Evolutionary conservation across 2,329 filamentous ascomycete species (phyloP), one percentile per base, ranked within the genome.

Genomic region (Aspergillus calidoustus): DNA sequence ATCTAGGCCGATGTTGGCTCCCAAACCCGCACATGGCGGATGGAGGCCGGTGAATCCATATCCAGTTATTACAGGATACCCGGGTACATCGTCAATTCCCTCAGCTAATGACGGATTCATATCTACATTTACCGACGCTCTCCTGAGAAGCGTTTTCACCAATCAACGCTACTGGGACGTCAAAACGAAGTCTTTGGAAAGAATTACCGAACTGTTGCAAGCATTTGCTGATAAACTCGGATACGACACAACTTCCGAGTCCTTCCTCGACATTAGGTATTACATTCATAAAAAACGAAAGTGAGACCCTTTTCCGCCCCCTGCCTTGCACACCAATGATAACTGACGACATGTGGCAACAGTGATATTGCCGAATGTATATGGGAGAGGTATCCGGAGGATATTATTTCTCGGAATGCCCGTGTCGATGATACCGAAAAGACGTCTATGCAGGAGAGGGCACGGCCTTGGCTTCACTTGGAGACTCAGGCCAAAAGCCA

Each of bases 221-320:
- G 25, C 19, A 13, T 48, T 48, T 25, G 46, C 46, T 6, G 46
- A 48, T 48, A 48, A 48, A 48, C 19, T 48, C 5, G 46, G 46
- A 6, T 48, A 48, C 46, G 25, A 23, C 19, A 48, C 46, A 23
- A 22, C 8, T 13, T 48, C n/a, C 25, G 15, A 48, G 15, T 7
- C 46, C n/a, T 15, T 23, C 15, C 17, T 48, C 8, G 46, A 48
- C 17, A 22, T 48, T 9, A 48, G 46, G 19, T 48, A 23, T 11
- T 48, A 48, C n/a, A 48, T 48, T 48, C 46, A 23, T 48, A 48
- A 48, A 22, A n/a, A 48, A n/a, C 34, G 34, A 41, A 41, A 41
- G 25, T 22, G 3, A 48, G 46, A 28, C 23, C 7, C 17, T 48
- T n/a, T 23, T 8, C n/a, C 46, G 6, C 34, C 15, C 15, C 15